Evolutionary conservation across 805 yeast species (phyloP).

Genomic region (Kazachstania kunashirensis): DNA sequence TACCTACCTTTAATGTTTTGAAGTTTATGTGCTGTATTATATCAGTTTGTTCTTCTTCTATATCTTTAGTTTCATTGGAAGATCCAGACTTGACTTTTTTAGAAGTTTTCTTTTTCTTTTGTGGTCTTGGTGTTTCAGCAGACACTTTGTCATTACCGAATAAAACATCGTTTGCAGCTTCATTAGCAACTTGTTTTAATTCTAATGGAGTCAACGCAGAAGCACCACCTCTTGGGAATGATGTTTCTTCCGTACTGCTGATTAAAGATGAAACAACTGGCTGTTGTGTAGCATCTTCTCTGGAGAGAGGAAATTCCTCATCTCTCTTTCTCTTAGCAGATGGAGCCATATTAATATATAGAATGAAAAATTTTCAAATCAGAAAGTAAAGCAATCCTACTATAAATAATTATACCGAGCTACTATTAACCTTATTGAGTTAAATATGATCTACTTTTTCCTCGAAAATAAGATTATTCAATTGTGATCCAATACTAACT

Average conservation of each 20-base stretch:
- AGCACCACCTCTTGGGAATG: conserved; percentile 94
- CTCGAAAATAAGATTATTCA: background rate
- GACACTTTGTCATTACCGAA: conserved; percentile 36
- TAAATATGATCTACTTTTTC: no score
- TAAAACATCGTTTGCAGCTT: conserved; percentile 80
- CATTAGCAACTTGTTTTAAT: conserved; percentile 83
- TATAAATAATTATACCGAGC: no score
- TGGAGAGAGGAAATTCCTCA: conserved; percentile 34
- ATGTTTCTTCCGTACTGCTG: conserved; percentile 30
- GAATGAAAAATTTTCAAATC: background rate
- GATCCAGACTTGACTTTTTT: conserved; percentile 17
- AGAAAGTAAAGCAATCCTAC: background rate
- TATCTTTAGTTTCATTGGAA: conserved; percentile 21
- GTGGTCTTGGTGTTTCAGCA: conserved; percentile 27
- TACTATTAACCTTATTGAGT: no score
- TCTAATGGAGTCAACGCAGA: conserved; percentile 81
- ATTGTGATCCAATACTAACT: no score
- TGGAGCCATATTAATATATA: conserved; percentile 6
- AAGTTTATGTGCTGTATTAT: conserved; percentile 54
- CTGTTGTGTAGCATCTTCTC: conserved; percentile 33
- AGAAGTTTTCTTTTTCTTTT: conserved; percentile 34
- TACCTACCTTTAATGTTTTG: conserved; percentile 59
- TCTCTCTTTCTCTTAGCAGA: conserved; percentile 42
- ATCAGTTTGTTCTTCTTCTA: conserved; percentile 28
- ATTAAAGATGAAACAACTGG: conserved; percentile 32